These are phyloP conservation scores for Nannizziopsis arthrosporioides DNA, from an alignment of 2,329 filamentous ascomycete species.

Conservation along the genomic window DNA sequence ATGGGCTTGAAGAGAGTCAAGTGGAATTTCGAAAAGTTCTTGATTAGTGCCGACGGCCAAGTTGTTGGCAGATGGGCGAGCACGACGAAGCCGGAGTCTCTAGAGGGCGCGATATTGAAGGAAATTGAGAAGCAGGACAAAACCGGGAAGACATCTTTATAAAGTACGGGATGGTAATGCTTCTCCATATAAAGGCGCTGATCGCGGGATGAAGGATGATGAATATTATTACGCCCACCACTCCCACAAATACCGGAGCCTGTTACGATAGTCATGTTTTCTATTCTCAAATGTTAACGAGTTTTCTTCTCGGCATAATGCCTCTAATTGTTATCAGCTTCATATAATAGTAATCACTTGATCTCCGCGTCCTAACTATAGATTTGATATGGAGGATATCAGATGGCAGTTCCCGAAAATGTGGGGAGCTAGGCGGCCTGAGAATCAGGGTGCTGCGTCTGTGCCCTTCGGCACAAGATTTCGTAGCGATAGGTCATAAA, in stretches of 20 bases:
- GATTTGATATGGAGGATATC: background rate
- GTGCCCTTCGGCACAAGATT: slow-evolving; percentile 56
- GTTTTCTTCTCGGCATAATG: no score
- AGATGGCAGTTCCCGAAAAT: background rate
- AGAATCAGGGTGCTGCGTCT: background rate
- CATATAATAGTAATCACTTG: no score
- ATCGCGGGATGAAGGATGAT: no score
- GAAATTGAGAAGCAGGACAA: slow-evolving; percentile 52
- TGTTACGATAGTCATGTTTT: no score
- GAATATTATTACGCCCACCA: no score
- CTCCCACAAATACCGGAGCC: no score
- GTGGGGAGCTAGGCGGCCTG: background rate
- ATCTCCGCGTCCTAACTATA: background rate
- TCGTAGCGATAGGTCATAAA: slow-evolving; percentile 84
- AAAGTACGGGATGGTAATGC: background rate
- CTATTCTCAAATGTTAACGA: no score
- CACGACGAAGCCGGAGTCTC: slow-evolving; percentile 68
- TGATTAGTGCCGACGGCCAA: slow-evolving; percentile 73
- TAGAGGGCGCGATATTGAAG: slow-evolving; percentile 64
- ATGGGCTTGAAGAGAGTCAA: slow-evolving; percentile 84
- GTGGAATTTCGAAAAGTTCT: slow-evolving; percentile 99
- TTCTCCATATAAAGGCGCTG: background rate
- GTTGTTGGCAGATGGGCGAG: slow-evolving; percentile 81
- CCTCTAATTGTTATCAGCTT: no score
- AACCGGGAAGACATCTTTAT: slow-evolving; percentile 17